Percentiles rank a stretch among this genome's conserved stretches.
Conservation (phyloP, 176 grass and related monocot genomes). For the Pharus latifolius region DNA sequence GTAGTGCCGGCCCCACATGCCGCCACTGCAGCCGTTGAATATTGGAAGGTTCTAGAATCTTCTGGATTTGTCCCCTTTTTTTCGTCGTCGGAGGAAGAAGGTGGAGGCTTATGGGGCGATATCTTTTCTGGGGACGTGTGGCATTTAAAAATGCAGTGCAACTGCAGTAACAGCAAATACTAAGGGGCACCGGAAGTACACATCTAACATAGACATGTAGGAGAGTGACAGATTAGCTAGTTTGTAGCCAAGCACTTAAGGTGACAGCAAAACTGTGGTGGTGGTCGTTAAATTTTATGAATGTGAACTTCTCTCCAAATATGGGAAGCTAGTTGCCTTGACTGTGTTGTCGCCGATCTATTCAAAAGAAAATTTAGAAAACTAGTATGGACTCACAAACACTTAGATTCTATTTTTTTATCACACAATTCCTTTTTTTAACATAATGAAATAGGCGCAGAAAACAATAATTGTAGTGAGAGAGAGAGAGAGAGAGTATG, state of each 20-base stretch:
- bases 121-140: constrained; percentile 16
- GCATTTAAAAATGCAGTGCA: neutral
- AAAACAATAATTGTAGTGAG: no score
- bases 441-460: no score
- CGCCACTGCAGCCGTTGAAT: neutral
- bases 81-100: neutral
- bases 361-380: no score
- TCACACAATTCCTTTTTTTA: no score
- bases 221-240: neutral
- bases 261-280: neutral
- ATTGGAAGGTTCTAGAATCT: neutral
- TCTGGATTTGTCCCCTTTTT: neutral
- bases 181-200: neutral
- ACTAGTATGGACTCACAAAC: no score
- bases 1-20: constrained; percentile 86
- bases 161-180: neutral
- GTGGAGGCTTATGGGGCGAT: neutral
- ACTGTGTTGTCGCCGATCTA: no score
- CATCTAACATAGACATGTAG: neutral
- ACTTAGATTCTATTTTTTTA: no score
- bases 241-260: neutral
- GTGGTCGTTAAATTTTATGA: neutral
- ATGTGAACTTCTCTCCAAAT: neutral
- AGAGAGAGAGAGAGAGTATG: no score
- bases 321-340: no score